phyloP scores from a whole-genome alignment of 2,329 filamentous ascomycete genomes.

The Aspergillus fumigatiaffinis region DNA sequence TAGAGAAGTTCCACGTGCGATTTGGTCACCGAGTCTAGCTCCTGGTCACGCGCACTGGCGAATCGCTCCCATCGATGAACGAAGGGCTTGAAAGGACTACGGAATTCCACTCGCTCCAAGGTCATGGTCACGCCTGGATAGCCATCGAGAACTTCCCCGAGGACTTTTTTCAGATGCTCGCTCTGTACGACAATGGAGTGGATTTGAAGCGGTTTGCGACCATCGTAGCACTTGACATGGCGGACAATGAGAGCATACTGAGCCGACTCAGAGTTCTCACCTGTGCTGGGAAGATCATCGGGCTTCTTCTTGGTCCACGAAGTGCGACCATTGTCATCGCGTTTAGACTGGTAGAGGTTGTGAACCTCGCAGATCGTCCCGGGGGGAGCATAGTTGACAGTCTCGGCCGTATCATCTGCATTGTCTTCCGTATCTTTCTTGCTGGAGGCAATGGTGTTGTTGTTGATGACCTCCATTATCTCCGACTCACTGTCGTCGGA shows the following conservation, averaged over 20 bases:
- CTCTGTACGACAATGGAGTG: constrained; percentile 64
- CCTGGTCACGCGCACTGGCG: constrained; percentile 38
- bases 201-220: constrained; percentile 57
- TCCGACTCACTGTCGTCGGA: not conserved
- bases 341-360: constrained; percentile 49
- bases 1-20: constrained; percentile 48
- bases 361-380: constrained; percentile 40
- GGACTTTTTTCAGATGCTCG: constrained; percentile 54
- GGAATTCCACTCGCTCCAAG: constrained; percentile 59
- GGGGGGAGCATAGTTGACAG: constrained; percentile 9
- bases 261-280: constrained; percentile 59
- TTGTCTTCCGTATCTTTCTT: not conserved
- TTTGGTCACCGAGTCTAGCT: constrained; percentile 43
- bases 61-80: constrained; percentile 62
- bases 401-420: not conserved
- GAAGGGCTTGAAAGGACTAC: constrained; percentile 59
- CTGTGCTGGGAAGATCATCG: constrained; percentile 52
- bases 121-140: constrained; percentile 60
- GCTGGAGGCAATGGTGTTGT: not conserved
- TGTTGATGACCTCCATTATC: not conserved
- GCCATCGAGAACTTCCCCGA: constrained; percentile 52
- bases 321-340: constrained; percentile 48
- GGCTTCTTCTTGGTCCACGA: constrained; percentile 57
- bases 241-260: constrained; percentile 60
- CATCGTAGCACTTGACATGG: constrained; percentile 55